phyloP scores from a whole-genome alignment of 192 early-diverging fungal genomes.

The Coemansia reversa region DNA sequence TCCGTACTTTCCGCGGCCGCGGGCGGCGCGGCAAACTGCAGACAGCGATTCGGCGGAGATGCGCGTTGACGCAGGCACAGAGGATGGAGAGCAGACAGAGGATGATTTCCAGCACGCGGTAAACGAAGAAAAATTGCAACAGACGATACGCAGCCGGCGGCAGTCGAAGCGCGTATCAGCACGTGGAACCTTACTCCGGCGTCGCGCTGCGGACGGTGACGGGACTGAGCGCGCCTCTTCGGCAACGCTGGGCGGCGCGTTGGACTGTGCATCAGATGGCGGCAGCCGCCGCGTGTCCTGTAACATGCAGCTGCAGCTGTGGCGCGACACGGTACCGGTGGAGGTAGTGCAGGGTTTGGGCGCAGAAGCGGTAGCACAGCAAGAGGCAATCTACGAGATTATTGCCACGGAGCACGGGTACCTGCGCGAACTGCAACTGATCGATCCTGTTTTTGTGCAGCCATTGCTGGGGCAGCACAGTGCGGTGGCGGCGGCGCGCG shows the following conservation, averaged over 20 bases:
- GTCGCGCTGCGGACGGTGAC: constrained; percentile 5
- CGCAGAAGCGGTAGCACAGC: constrained; percentile 38
- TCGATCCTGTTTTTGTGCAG: constrained; percentile 70
- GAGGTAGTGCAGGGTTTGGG: constrained; percentile 32
- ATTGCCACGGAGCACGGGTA: constrained; percentile 79
- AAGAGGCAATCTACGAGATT: constrained; percentile 61
- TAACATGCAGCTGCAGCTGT: constrained; percentile 46
- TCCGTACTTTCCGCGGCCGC: constrained; percentile 17
- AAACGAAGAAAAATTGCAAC: neutral
- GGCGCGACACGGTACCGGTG: constrained; percentile 47
- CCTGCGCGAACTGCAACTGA: constrained; percentile 79
- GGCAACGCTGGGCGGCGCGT: neutral
- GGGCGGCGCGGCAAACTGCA: neutral
- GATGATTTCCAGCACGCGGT: neutral
- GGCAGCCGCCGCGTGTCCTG: constrained; percentile 13
- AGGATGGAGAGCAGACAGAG: neutral
- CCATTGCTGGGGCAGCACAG: constrained; percentile 45
- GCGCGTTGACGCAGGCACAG: neutral
- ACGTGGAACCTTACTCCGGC: constrained; percentile 9
- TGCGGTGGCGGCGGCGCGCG: constrained; percentile 58
- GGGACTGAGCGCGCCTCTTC: neutral
- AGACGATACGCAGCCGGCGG: neutral
- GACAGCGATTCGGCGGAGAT: neutral
- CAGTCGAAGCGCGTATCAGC: neutral
- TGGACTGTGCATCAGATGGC: constrained; percentile 7